Conservation (phyloP, 176 grass and related monocot species). For the Paspalum notatum region DNA sequence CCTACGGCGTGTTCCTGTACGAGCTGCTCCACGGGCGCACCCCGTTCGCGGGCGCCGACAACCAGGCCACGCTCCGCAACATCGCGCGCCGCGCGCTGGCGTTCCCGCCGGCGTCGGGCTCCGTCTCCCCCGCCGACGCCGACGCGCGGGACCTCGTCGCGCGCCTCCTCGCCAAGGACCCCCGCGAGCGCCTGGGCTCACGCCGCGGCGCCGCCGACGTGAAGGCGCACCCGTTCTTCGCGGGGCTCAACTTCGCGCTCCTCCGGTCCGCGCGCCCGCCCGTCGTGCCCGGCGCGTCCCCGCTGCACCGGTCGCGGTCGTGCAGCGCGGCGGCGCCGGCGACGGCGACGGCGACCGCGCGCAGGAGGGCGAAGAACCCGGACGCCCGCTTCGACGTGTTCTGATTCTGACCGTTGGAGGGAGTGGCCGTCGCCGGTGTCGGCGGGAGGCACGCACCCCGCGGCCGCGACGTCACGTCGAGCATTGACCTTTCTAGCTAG, state of each 20-base stretch:
- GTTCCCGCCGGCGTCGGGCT: conserved; percentile 20
- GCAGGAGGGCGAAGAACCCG: background rate
- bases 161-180: conserved; percentile 75
- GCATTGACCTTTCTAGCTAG: conserved; percentile 45
- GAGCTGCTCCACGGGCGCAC: conserved; percentile 80
- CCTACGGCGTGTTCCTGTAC: conserved; percentile 87
- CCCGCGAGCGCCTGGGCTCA: conserved; percentile 55
- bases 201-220: conserved; percentile 70
- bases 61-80: conserved; percentile 68
- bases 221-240: conserved; percentile 80
- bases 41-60: conserved; percentile 70
- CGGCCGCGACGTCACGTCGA: conserved; percentile 14
- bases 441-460: background rate
- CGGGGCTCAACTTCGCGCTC: conserved; percentile 70
- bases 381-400: conserved; percentile 46
- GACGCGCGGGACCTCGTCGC: conserved; percentile 68
- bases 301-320: conserved; percentile 54
- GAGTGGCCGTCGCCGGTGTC: background rate
- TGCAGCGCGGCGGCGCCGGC: conserved; percentile 34
- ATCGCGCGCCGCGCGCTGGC: conserved; percentile 64
- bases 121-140: background rate
- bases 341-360: background rate
- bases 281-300: conserved; percentile 49
- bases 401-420: conserved; percentile 35
- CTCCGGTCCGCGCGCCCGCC: conserved; percentile 66